These are phyloP conservation scores for Diaporthe ilicicola DNA, from an alignment of 2,329 filamentous ascomycete species.

Conservation along the genomic window DNA sequence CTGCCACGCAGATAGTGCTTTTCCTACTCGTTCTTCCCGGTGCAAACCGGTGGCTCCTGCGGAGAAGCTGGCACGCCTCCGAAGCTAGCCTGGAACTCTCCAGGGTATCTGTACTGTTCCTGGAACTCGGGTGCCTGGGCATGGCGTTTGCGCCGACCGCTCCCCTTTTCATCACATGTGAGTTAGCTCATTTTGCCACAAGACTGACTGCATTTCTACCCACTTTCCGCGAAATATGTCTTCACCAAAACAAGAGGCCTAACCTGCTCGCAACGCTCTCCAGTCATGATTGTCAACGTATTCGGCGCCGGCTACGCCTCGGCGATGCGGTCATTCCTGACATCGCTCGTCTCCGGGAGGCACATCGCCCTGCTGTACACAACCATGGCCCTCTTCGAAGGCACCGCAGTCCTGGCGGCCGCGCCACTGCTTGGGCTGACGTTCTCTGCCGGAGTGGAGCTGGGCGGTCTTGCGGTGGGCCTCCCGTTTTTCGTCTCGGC, in stretches of 20 bases:
- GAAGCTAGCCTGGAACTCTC: constrained; percentile 25
- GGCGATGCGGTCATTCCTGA: constrained; percentile 29
- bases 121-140: constrained; percentile 12
- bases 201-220: neutral
- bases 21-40: constrained; percentile 25
- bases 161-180: constrained; percentile 25
- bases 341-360: constrained; percentile 21
- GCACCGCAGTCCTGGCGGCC: constrained; percentile 12
- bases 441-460: constrained; percentile 25
- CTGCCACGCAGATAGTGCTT: constrained; percentile 29
- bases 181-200: neutral
- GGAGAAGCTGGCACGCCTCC: constrained; percentile 3
- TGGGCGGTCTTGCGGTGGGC: constrained; percentile 16
- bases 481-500: constrained; percentile 31
- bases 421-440: constrained; percentile 25
- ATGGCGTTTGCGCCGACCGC: constrained; percentile 27
- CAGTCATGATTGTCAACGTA: constrained; percentile 29
- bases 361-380: constrained; percentile 27
- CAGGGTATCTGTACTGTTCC: constrained; percentile 20
- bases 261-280: neutral
- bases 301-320: constrained; percentile 26
- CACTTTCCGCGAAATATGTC: neutral
- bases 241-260: neutral
- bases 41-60: neutral
- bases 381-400: constrained; percentile 32